Evolutionary conservation across 1,284 basidiomycete genomes (phyloP), one percentile per base, ranked within the genome.

Genomic region (Pholiota adiposa): DNA sequence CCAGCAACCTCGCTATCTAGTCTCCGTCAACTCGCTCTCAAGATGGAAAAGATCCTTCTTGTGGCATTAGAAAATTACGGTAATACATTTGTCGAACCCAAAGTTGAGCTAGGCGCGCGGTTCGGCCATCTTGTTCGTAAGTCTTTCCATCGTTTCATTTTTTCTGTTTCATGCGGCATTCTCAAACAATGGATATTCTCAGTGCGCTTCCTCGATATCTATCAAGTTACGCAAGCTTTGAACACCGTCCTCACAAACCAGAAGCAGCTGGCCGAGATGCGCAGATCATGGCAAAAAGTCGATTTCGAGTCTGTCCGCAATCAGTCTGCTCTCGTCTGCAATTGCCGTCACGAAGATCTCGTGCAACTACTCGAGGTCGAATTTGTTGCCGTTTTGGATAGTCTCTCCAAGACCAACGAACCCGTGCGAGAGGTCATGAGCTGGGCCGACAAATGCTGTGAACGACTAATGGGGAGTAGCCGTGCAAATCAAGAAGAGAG

Each of bases 291-390:
- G 92, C 80, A 85, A 61, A 91, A 90, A 72, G 86, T 94, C 46
- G 91, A 94, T 70, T 94, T 94, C 64, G 92, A 94, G 72, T 93
- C 92, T 29, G 92, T 94, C 51, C 86, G 93, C 61, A 94, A 94
- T 70, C 92, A 94, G 71, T 92, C 91, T n/a, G 92, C 92, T 27
- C 77, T 94, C 65, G 92, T 94, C 27, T 94, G 92, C 81, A 94
- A 94, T 70, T 94, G 92, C 72, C 88, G 93, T 44, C 92, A 94
- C 67, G 93, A 94, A 73, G 92, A 93, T 69, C 80, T 94, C 54
- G 85, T 92, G 27, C 91, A 93, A 67, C 79, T 94, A 52, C 76
- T 94, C 55, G 92, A 94, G 72, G 87, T 90, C 51, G 92, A 94
- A 72, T 94, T 94, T 70, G 87, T 91, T n/a, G 73, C 77, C 23